Percentiles rank a stretch among this genome's conserved stretches.
Conservation (phyloP, 495 filamentous ascomycete species). For the Neurospora africana region DNA sequence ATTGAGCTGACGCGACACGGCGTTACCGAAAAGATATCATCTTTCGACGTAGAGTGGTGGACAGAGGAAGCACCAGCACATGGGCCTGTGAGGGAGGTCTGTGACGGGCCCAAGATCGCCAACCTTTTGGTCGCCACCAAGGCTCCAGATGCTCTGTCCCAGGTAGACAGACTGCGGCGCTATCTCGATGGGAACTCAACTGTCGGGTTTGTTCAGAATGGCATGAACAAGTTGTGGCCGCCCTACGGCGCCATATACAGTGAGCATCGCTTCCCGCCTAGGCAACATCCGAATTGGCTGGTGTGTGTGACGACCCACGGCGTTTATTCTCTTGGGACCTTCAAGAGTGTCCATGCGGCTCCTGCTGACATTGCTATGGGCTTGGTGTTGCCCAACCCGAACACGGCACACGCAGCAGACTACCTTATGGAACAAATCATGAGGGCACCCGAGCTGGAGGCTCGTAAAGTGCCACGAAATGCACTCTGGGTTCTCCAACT, state of each 20-base stretch:
- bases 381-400: slow-evolving; percentile 11
- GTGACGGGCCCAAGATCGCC: slow-evolving; percentile 38
- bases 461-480: slow-evolving; percentile 28
- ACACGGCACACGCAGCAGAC: background rate
- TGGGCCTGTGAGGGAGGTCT: slow-evolving; percentile 17
- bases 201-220: slow-evolving; percentile 72
- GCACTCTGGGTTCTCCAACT: slow-evolving; percentile 45
- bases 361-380: slow-evolving; percentile 39
- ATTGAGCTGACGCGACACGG: slow-evolving; percentile 26
- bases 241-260: slow-evolving; percentile 37
- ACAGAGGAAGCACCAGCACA: slow-evolving; percentile 18
- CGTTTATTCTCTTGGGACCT: slow-evolving; percentile 45
- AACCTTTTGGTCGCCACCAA: slow-evolving; percentile 70
- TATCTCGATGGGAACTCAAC: slow-evolving; percentile 54
- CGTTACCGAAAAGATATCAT: slow-evolving; percentile 22
- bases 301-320: slow-evolving; percentile 65
- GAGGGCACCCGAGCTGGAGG: slow-evolving; percentile 29
- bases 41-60: slow-evolving; percentile 45
- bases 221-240: slow-evolving; percentile 62
- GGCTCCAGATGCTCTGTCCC: slow-evolving; percentile 47
- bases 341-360: slow-evolving; percentile 54
- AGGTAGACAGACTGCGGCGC: slow-evolving; percentile 47
- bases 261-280: slow-evolving; percentile 11
- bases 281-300: slow-evolving; percentile 51
- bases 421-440: slow-evolving; percentile 18